These are phyloP conservation scores for Ganoderma lucidum DNA, from an alignment of 1,284 basidiomycete genomes.

Conservation along the genomic window DNA sequence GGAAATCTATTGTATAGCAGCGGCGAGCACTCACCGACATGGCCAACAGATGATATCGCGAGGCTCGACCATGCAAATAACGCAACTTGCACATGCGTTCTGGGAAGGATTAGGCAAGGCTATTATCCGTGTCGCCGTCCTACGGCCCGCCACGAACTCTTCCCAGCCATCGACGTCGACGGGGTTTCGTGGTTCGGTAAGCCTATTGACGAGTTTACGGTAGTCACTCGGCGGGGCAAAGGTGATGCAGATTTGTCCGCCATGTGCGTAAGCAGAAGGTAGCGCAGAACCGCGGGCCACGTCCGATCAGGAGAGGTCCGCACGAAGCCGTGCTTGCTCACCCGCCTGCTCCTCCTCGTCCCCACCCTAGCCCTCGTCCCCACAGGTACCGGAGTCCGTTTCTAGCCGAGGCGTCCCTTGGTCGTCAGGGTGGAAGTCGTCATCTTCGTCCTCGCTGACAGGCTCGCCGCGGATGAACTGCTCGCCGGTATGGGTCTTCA, in stretches of 20 bases:
- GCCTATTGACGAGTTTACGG: slow-evolving; percentile 42
- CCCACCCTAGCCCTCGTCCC: slow-evolving; percentile 32
- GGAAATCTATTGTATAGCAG: too few species aligned
- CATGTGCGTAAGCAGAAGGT: slow-evolving; percentile 61
- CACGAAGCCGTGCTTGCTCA: slow-evolving; percentile 52
- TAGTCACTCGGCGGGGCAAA: slow-evolving; percentile 59
- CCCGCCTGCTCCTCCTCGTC: slow-evolving; percentile 35
- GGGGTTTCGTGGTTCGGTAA: slow-evolving; percentile 8
- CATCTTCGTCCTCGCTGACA: slow-evolving; percentile 69
- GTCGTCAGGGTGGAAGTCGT: slow-evolving; percentile 46
- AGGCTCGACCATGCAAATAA: slow-evolving; percentile 75
- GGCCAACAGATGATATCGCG: slow-evolving; percentile 83
- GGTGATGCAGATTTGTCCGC: slow-evolving; percentile 48
- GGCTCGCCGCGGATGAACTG: slow-evolving; percentile 70
- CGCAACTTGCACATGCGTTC: slow-evolving; percentile 61
- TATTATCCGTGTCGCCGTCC: slow-evolving; percentile 27
- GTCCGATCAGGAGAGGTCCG: slow-evolving; percentile 49
- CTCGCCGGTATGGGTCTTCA: slow-evolving; percentile 51
- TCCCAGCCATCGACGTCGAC: slow-evolving; percentile 38
- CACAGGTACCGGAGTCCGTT: slow-evolving; percentile 17
- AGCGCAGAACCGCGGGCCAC: slow-evolving; percentile 48
- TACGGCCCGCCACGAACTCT: slow-evolving; percentile 37
- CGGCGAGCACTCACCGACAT: slow-evolving; percentile 61
- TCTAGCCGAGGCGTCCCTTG: slow-evolving; percentile 3
- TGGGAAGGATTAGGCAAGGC: slow-evolving; percentile 39